Evolutionary conservation across 768 basidiomycete species (phyloP), one percentile per base, ranked within the genome.

Genomic region (Podaxis mareebaensis): DNA sequence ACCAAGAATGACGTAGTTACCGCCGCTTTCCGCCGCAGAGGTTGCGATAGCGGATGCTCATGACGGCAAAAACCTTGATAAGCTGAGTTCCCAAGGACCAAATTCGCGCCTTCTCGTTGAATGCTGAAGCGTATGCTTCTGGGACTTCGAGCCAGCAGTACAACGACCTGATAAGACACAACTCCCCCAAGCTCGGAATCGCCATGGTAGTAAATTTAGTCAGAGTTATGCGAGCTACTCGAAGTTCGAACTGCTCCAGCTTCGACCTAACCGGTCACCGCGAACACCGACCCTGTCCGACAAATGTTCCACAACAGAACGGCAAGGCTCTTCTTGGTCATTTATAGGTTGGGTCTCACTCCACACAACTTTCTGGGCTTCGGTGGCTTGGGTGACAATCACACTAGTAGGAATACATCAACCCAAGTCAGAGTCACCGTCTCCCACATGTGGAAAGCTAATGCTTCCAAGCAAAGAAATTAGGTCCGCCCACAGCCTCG

Each of bases 251-350:
- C 20, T 24, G 49, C 49, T 11, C 11, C 22, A 51, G 49, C 22
- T 44, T 44, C 24, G 22, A 20, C 15, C 26, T 13, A 17, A 15
- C 30, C 22, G 6, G 22, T 20, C 22, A 58, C 42, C 30, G 24
- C 22, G 56, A 44, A 46, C 11, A 28, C 24, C 17, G 7, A 51
- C 58, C 38, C 33, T 22, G 24, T 46, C 26, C 26, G 3, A 24
- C 20, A 22, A 4, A 51, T 1, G 38, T 60, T 60, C 49, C 38
- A 52, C 36, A 52, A 53, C 49, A 60, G 59, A 60, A 60, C 36
- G 15, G 22, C 49, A 10, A 38, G 39, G 59, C 6, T 24, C 49
- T 60, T 60, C 49, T 60, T 60, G 7, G 33, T 51, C 59, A 11
- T n/a, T 24, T 60, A 40, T 24, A 30, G 59, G 49, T 52, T n/a